Percentiles rank a stretch among this genome's conserved stretches.
These are phyloP conservation scores for Blepharisma stoltei DNA, from an alignment of 73 alveolate species.

Conservation along the genomic window DNA sequence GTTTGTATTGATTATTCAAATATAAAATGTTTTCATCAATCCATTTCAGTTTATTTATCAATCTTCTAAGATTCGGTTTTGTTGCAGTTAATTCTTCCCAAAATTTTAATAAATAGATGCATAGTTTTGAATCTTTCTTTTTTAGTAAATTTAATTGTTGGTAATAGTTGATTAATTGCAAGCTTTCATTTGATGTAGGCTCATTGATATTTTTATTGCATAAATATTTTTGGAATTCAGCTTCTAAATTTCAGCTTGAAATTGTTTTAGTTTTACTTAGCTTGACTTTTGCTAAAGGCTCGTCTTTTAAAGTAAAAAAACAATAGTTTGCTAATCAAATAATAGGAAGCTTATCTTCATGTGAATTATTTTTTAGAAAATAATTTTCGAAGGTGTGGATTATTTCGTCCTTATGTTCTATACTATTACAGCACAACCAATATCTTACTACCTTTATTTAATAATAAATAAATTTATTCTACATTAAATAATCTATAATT, in stretches of 20 bases:
- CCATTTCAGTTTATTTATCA: neutral
- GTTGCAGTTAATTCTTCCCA: neutral
- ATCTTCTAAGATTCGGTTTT: neutral
- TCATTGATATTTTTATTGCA: neutral
- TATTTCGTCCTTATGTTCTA: neutral
- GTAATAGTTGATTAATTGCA: neutral
- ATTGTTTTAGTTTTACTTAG: neutral
- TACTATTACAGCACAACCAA: neutral
- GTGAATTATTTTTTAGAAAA: neutral
- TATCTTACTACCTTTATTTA: too few relatives aligned
- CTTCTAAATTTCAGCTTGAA: neutral
- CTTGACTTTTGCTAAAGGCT: conserved; percentile 1
- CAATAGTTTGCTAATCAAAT: neutral
- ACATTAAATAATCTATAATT: too few relatives aligned
- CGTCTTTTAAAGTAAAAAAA: neutral
- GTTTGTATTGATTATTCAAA: neutral
- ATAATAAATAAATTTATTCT: too few relatives aligned
- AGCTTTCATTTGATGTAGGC: neutral
- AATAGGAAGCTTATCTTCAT: neutral
- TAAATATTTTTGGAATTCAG: neutral
- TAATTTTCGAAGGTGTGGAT: neutral
- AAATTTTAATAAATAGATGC: neutral
- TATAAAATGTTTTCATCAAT: neutral
- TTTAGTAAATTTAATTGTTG: neutral
- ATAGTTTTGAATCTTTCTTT: neutral